phyloP scores from a whole-genome alignment of 306 rosid genomes.

The Hippophae gyantsensis region DNA sequence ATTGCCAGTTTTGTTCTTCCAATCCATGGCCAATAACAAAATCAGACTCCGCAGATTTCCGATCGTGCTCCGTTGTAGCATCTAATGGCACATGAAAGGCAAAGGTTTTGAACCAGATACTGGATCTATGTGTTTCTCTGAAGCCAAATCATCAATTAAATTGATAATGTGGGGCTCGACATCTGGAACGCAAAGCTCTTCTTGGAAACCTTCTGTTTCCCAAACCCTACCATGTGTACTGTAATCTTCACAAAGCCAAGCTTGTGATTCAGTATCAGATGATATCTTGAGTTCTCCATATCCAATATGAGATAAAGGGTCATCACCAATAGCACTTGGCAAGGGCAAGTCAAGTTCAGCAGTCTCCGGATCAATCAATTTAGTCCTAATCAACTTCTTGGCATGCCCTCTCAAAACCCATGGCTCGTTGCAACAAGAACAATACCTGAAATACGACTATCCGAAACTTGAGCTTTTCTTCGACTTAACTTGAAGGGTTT shows the following conservation, averaged over 20 bases:
- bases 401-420: too few species aligned
- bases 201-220: slow-evolving; percentile 19
- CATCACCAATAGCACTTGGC: slow-evolving; percentile 17
- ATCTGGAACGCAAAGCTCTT: slow-evolving; percentile 24
- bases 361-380: too few species aligned
- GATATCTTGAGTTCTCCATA: slow-evolving; percentile 62
- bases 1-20: slow-evolving; percentile 41
- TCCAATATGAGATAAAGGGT: slow-evolving; percentile 60
- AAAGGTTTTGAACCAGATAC: slow-evolving; percentile 26
- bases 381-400: too few species aligned
- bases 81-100: slow-evolving; percentile 20
- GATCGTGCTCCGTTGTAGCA: slow-evolving; percentile 17
- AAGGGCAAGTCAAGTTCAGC: too few species aligned
- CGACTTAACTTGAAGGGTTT: too few species aligned
- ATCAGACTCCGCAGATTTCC: slow-evolving; percentile 23
- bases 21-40: slow-evolving; percentile 28
- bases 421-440: too few species aligned
- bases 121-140: slow-evolving; percentile 30
- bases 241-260: slow-evolving; percentile 40
- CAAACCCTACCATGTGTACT: slow-evolving; percentile 19
- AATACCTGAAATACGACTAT: too few species aligned
- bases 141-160: slow-evolving; percentile 26
- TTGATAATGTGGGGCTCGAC: slow-evolving; percentile 28
- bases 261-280: slow-evolving; percentile 80
- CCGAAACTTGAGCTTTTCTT: too few species aligned